phyloP scores from a whole-genome alignment of 2,329 filamentous ascomycete species.

The Hawksworthiomyces lignivorus region DNA sequence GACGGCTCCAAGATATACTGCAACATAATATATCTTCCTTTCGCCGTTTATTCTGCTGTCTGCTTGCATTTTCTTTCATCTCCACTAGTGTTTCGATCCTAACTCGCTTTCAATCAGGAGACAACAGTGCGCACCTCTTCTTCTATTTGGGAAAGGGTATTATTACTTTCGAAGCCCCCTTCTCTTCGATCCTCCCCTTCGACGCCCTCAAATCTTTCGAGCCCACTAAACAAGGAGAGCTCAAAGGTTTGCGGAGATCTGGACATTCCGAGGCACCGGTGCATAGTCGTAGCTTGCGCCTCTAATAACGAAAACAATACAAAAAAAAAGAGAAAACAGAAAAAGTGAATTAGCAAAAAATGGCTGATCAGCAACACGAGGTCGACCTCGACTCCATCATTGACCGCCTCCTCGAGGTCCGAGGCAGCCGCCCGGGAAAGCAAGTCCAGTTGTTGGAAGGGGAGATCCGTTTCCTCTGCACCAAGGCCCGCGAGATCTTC shows the following conservation, averaged over 20 bases:
- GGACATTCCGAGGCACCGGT: conserved; percentile 8
- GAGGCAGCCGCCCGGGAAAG: conserved; percentile 95
- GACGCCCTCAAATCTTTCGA: conserved; percentile 17
- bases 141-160: neutral
- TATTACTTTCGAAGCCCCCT: neutral
- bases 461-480: conserved; percentile 95
- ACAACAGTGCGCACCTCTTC: conserved; percentile 1
- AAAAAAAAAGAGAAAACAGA: conserved; percentile 4
- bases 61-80: no score
- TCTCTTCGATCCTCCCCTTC: neutral
- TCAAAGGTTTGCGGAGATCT: conserved; percentile 18
- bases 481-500: conserved; percentile 98
- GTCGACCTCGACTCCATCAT: conserved; percentile 99
- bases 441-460: conserved; percentile 95
- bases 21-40: no score
- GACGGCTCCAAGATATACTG: no score
- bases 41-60: neutral
- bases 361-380: conserved; percentile 66
- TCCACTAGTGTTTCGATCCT: neutral
- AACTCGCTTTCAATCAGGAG: neutral
- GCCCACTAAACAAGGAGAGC: conserved; percentile 10
- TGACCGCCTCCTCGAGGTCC: conserved; percentile 93
- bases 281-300: conserved; percentile 2
- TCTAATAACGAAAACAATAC: conserved; percentile 2
- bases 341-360: conserved; percentile 26